phyloP scores from a whole-genome alignment of 2,329 filamentous ascomycete genomes.

The Penicillium concentricum region DNA sequence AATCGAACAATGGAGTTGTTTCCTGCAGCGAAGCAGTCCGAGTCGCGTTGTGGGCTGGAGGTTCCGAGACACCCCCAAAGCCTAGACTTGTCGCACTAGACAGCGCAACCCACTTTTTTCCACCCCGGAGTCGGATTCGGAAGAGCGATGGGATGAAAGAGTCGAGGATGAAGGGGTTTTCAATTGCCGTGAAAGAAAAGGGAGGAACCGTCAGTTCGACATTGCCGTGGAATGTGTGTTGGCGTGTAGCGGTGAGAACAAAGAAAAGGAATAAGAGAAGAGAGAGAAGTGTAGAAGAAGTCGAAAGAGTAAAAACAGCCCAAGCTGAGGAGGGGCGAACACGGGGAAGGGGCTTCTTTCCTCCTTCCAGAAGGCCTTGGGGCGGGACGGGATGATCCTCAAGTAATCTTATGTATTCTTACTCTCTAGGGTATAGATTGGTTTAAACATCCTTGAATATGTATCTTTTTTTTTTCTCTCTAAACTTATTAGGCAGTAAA shows the following conservation, averaged over 20 bases:
- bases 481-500: not conserved
- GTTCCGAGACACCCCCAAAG: conserved; percentile 22
- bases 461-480: too few relatives aligned
- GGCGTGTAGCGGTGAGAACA: conserved; percentile 1
- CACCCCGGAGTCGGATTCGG: not conserved
- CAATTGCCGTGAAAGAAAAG: conserved; percentile 4
- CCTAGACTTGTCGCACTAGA: not conserved
- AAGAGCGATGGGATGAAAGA: not conserved
- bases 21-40: conserved; percentile 27
- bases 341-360: conserved; percentile 25
- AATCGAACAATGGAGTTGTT: conserved; percentile 35
- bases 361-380: conserved; percentile 25
- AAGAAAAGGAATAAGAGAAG: conserved; percentile 3
- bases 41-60: conserved; percentile 22
- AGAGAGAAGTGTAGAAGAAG: conserved; percentile 2
- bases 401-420: conserved; percentile 7
- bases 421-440: too few relatives aligned
- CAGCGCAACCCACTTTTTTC: conserved; percentile 5
- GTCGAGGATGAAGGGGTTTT: conserved; percentile 5
- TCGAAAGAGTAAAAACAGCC: conserved; percentile 6
- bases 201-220: conserved; percentile 14
- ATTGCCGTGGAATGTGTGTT: conserved; percentile 6
- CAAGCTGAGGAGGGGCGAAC: conserved; percentile 17
- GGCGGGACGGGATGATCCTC: conserved; percentile 26
- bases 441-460: too few relatives aligned